Evolutionary conservation across 257 asterid species (phyloP), one percentile per base, ranked within the genome.

Genomic region (Fraxinus excelsior): DNA sequence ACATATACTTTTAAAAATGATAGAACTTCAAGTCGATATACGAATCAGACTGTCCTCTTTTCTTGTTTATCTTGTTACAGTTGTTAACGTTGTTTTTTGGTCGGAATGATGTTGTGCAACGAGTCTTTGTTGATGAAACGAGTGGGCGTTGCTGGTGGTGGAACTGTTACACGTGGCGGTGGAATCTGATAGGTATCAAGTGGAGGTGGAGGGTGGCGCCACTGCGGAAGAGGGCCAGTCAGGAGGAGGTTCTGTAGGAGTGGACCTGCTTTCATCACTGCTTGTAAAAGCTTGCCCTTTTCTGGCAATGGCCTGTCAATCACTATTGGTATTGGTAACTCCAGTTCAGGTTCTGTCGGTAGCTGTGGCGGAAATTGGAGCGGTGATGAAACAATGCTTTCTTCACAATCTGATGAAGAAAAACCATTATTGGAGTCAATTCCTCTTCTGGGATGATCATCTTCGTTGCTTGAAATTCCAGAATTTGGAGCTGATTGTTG

Each of bases 191-290:
- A 82, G 18, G 90, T 31, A 35, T 92, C 96, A 3, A 94, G 88
- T 3, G 96, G 96, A 29, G 98, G 97, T 21, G 98, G 98, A 23
- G 97, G 98, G 91, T 92, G 97, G 88, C 97, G 92, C 98, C 98
- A 94, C 87, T 86, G 93, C 1, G 98, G 98, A 49, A 94, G 85
- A 14, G 97, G 97, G 3, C 98, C 98, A 53, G 97, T 94, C 62
- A 94, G 88, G 73, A 94, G 85, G 71, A 92, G 92, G n/a, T 93
- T 91, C 76, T 94, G 97, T 12, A 94, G 88, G 10, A 94, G 87
- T 6, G 99, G 99, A 19, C 99, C 99, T 18, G 99, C 97, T 78
- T 88, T 88, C 87, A 94, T 90, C 26, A 94, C 97, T 44, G 99
- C 97, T 56, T 90, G 89, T 66, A 95, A 81, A 53, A 95, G 83